phyloP scores from a whole-genome alignment of 768 basidiomycete genomes.

The Daedaleopsis nitida region DNA sequence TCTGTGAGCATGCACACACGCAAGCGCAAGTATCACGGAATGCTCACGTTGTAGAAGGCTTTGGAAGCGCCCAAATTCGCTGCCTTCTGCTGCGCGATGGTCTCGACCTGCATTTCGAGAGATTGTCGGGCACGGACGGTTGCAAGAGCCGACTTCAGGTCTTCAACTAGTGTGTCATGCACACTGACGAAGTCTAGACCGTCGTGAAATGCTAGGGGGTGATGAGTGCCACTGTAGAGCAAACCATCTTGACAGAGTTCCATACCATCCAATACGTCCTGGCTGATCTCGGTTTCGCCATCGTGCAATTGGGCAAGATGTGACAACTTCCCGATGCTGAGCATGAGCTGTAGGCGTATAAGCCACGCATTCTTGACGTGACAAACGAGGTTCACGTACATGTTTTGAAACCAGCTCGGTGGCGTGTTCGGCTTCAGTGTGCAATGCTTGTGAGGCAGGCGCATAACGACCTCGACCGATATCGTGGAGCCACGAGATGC shows the following conservation, averaged over 20 bases:
- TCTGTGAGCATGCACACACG: background rate
- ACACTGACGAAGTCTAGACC: constrained; percentile 86
- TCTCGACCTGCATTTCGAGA: constrained; percentile 68
- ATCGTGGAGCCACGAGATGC: constrained; percentile 88
- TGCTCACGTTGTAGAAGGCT: constrained; percentile 53
- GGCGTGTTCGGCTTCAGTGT: constrained; percentile 60
- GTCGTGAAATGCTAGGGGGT: constrained; percentile 72
- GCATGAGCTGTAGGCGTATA: constrained; percentile 65
- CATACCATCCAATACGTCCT: constrained; percentile 57
- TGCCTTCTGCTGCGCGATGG: constrained; percentile 58
- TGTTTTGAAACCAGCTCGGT: constrained; percentile 71
- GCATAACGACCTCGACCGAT: constrained; percentile 68
- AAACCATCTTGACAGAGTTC: background rate
- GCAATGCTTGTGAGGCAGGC: constrained; percentile 63
- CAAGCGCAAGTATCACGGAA: background rate
- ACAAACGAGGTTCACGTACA: constrained; percentile 45
- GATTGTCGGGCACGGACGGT: constrained; percentile 60
- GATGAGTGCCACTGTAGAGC: background rate
- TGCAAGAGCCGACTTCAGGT: constrained; percentile 55
- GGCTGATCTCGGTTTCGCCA: constrained; percentile 45
- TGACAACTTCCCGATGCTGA: constrained; percentile 88
- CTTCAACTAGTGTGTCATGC: constrained; percentile 66
- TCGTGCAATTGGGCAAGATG: constrained; percentile 68
- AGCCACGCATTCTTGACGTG: background rate
- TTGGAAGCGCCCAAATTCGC: constrained; percentile 43